phyloP scores from a whole-genome alignment of 306 rosid genomes.

The Pyrus bretschneideri region DNA sequence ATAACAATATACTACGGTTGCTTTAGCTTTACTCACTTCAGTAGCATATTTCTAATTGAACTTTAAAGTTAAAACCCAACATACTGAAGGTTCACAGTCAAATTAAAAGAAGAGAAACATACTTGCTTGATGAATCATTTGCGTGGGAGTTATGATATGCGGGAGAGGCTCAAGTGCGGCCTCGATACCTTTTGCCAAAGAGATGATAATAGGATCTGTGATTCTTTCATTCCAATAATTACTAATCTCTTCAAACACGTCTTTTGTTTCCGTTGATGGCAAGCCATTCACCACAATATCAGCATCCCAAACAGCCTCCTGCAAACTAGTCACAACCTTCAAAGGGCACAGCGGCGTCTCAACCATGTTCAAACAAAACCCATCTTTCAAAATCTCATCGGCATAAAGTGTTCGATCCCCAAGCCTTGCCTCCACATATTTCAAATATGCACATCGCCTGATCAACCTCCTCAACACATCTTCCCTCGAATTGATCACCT shows the following conservation, averaged over 20 bases:
- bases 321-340: constrained; percentile 90
- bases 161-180: constrained; percentile 86
- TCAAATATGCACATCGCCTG: constrained; percentile 74
- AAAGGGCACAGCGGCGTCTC: constrained; percentile 86
- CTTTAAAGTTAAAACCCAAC: not conserved
- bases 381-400: constrained; percentile 90
- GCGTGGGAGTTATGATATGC: constrained; percentile 82
- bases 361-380: constrained; percentile 89
- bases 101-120: constrained; percentile 24
- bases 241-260: constrained; percentile 83
- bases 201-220: constrained; percentile 70
- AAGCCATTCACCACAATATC: constrained; percentile 91
- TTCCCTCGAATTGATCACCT: constrained; percentile 79
- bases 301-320: constrained; percentile 98
- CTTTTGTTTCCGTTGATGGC: constrained; percentile 87
- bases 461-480: constrained; percentile 85
- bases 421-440: constrained; percentile 88
- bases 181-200: constrained; percentile 81
- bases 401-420: constrained; percentile 80
- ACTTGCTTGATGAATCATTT: constrained; percentile 82
- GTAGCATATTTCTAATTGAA: no score
- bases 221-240: constrained; percentile 86
- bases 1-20: no score
- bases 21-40: no score
- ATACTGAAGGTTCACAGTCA: not conserved